phyloP scores from a whole-genome alignment of 2,329 filamentous ascomycete species.

The Hyphodiscus sp. region DNA sequence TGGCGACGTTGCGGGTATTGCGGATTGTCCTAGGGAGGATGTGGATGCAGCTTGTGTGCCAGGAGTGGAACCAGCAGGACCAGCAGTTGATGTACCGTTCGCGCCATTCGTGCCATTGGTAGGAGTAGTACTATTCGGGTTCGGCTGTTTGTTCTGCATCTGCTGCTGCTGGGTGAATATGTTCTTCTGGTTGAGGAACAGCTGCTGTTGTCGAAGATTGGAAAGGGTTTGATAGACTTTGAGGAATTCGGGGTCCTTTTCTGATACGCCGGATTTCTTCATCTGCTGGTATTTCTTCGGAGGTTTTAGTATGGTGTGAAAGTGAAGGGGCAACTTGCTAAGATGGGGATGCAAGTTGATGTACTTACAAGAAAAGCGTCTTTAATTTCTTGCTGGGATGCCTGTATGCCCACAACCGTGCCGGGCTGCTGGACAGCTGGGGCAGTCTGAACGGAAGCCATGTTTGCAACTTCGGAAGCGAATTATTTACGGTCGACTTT shows the following conservation, averaged over 20 bases:
- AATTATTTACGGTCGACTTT: conserved; percentile 8
- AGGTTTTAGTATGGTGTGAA: conserved; percentile 22
- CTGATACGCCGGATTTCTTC: conserved; percentile 75
- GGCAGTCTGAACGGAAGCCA: conserved; percentile 75
- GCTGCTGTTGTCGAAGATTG: conserved; percentile 59
- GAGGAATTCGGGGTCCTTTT: conserved; percentile 79
- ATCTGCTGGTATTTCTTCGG: conserved; percentile 79
- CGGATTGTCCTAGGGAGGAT: conserved; percentile 26
- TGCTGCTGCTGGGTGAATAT: conserved; percentile 39
- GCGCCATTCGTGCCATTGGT: conserved; percentile 45
- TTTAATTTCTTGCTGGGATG: conserved; percentile 71
- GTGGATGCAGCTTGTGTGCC: conserved; percentile 17
- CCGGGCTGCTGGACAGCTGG: conserved; percentile 62
- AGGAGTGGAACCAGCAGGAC: conserved; percentile 25
- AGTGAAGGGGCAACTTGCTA: conserved; percentile 4
- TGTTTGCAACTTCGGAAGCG: conserved; percentile 36
- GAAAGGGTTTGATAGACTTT: conserved; percentile 72
- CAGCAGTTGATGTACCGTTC: conserved; percentile 43
- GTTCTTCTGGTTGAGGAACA: conserved; percentile 28
- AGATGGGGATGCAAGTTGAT: conserved; percentile 1
- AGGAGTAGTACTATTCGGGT: conserved; percentile 43
- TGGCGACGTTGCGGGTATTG: conserved; percentile 19
- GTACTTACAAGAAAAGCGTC: conserved; percentile 60
- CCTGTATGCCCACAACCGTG: conserved; percentile 52
- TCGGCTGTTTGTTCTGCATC: conserved; percentile 46